A percentile compares a stretch with the other conserved stretches of the same genome.
phyloP scores from a whole-genome alignment of 257 asterid species.

The Vinca minor region DNA sequence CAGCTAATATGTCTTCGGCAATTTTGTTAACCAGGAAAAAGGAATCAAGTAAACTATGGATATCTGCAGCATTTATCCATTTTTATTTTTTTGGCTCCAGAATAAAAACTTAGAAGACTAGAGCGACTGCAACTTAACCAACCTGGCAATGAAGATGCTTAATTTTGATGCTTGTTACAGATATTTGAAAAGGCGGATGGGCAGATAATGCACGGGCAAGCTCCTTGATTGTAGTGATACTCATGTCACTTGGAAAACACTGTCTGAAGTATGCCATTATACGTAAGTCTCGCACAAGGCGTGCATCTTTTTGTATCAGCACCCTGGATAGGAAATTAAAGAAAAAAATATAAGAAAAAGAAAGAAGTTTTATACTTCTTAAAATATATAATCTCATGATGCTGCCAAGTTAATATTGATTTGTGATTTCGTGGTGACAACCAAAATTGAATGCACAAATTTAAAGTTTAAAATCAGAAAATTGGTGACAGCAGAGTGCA shows the following conservation, averaged over 20 bases:
- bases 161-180: constrained; percentile 53
- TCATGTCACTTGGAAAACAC: constrained; percentile 58
- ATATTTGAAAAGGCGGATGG: constrained; percentile 70
- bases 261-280: constrained; percentile 84
- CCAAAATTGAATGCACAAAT: not conserved
- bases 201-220: constrained; percentile 75
- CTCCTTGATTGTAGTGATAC: constrained; percentile 61
- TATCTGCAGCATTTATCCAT: not conserved
- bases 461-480: not conserved
- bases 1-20: not conserved
- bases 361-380: not conserved
- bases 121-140: constrained; percentile 11
- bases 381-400: not conserved
- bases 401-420: not conserved
- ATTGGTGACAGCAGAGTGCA: not conserved
- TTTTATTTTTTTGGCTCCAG: not conserved
- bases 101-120: not conserved
- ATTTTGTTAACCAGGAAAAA: not conserved
- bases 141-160: constrained; percentile 87
- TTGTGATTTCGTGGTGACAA: not conserved
- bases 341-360: constrained; percentile 2
- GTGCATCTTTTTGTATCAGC: constrained; percentile 56
- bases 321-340: constrained; percentile 35
- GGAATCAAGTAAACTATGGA: not conserved
- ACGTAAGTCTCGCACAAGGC: constrained; percentile 59